phyloP scores from a whole-genome alignment of 2,329 filamentous ascomycete species.

The Calonectria ilicicola region DNA sequence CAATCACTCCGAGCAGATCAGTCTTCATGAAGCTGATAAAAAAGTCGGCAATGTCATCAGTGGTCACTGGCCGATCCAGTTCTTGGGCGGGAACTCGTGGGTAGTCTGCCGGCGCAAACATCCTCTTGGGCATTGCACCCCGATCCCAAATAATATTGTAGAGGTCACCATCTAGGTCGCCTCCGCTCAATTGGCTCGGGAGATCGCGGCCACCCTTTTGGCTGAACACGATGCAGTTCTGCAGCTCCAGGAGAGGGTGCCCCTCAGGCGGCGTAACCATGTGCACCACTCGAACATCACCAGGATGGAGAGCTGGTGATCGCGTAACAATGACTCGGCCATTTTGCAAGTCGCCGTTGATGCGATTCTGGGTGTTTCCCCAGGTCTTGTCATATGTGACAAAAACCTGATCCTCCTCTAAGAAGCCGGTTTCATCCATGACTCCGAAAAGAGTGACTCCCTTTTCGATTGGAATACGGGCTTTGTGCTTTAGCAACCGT shows the following conservation, averaged over 20 bases:
- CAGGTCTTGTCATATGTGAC: slow-evolving; percentile 64
- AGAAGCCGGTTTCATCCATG: slow-evolving; percentile 81
- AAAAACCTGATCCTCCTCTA: slow-evolving; percentile 77
- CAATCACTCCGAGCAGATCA: slow-evolving; percentile 75
- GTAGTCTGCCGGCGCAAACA: slow-evolving; percentile 77
- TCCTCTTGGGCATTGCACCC: slow-evolving; percentile 54
- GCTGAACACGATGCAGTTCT: slow-evolving; percentile 85
- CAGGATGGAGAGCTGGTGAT: slow-evolving; percentile 85
- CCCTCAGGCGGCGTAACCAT: slow-evolving; percentile 70
- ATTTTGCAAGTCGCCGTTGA: slow-evolving; percentile 46
- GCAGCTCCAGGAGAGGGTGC: slow-evolving; percentile 71
- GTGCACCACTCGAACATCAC: slow-evolving; percentile 77
- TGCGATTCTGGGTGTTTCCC: slow-evolving; percentile 34
- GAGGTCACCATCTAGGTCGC: slow-evolving; percentile 86
- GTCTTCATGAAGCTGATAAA: slow-evolving; percentile 83
- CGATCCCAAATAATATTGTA: slow-evolving; percentile 84
- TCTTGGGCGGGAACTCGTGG: slow-evolving; percentile 66
- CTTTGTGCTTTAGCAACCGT: slow-evolving; percentile 81
- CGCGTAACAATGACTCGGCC: slow-evolving; percentile 75
- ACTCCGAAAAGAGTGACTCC: slow-evolving; percentile 85
- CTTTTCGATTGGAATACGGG: slow-evolving; percentile 76
- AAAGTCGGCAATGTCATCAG: slow-evolving; percentile 80
- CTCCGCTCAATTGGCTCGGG: slow-evolving; percentile 82
- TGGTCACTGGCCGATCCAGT: slow-evolving; percentile 70
- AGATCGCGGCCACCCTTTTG: slow-evolving; percentile 78